Base-by-base conservation (phyloP, 208 protist genomes). In the Trypanosoma platydactyli region DNA sequence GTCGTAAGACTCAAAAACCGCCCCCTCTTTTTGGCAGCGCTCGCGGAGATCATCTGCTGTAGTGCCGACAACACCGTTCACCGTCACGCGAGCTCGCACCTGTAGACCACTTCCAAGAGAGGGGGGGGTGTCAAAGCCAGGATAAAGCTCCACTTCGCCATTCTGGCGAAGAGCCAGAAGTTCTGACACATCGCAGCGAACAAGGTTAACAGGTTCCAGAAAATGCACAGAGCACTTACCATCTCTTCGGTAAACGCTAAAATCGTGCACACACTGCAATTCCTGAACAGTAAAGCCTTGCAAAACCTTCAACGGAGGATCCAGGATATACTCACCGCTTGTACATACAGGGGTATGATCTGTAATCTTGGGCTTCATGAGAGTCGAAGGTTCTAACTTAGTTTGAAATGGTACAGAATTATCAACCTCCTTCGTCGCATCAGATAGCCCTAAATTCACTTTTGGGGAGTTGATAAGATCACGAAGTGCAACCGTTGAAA, bases 161-260 rank as follows among this genome's bases (percentile, higher is more conserved):
- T 82, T 78, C 16, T n/a, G 52, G 50, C 66, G 55, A 50, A 96
- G 77, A 11, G 57, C 51, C 33, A 96, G 22, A 29, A 73, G 76
- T 6, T 85, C 81, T 15, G 72, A 74, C 25, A 96, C 66, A 27
- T 94, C 85, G 18, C 79, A 76, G 25, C 82, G 71, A 54, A 92
- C 76, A 30, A 96, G 61, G 56, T 92, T 92, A n/a, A 96, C 91
- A 24, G 88, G 86, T 18, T 86, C 82, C 35, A 89, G 67, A 68
- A 96, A 96, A 24, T 63, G 59, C 4, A 96, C 61, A 22, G 75
- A 77, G 46, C 71, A 84, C 48, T 82, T 79, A 33, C 80, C 86
- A 70, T 94, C 88, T 35, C 77, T 72, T 7, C 82, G 79, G 41
- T 75, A 68, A 22, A 92, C 66, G 16, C 59, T 64, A 56, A 96